A percentile compares a stretch with the other conserved stretches of the same genome.
Evolutionary conservation across 495 filamentous ascomycete genomes (phyloP).

Genomic region (Penicillium verhagenii): DNA sequence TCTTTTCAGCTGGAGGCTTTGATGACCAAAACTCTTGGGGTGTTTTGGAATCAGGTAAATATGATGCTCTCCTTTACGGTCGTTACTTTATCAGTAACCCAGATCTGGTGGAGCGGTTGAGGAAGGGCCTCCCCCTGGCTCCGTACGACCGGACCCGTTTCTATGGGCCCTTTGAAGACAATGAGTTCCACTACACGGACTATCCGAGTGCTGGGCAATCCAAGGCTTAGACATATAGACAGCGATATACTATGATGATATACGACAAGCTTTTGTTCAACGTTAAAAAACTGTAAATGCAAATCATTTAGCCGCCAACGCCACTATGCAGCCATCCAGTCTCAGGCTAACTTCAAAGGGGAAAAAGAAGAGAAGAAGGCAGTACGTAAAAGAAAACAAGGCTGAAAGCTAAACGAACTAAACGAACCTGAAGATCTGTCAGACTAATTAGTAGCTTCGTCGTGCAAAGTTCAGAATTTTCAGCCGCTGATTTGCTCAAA

Average conservation of each 20-base stretch:
- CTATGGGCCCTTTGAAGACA: conserved; percentile 36
- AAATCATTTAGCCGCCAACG: background rate
- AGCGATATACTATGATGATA: too few relatives aligned
- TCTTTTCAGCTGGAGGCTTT: conserved; percentile 61
- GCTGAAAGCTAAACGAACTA: background rate
- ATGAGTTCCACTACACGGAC: conserved; percentile 30
- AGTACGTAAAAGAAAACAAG: background rate
- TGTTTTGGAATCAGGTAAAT: conserved; percentile 41
- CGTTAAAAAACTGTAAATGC: background rate
- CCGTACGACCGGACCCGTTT: conserved; percentile 1
- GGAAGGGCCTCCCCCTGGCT: conserved; percentile 41
- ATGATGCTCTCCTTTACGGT: conserved; percentile 57
- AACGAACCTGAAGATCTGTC: background rate
- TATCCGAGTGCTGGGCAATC: conserved; percentile 24
- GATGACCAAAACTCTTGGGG: conserved; percentile 46
- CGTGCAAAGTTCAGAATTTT: background rate
- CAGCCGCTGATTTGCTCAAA: background rate
- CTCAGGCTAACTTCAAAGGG: too few relatives aligned
- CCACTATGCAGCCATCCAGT: too few relatives aligned
- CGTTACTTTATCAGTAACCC: conserved; percentile 67
- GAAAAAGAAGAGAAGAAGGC: too few relatives aligned
- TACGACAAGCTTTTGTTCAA: too few relatives aligned
- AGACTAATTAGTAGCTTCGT: background rate
- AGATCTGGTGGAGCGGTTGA: conserved; percentile 60
- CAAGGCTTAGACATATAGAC: conserved; percentile 3